phyloP scores from a whole-genome alignment of 140 eudicot genomes.

The Senecio squalidus region DNA sequence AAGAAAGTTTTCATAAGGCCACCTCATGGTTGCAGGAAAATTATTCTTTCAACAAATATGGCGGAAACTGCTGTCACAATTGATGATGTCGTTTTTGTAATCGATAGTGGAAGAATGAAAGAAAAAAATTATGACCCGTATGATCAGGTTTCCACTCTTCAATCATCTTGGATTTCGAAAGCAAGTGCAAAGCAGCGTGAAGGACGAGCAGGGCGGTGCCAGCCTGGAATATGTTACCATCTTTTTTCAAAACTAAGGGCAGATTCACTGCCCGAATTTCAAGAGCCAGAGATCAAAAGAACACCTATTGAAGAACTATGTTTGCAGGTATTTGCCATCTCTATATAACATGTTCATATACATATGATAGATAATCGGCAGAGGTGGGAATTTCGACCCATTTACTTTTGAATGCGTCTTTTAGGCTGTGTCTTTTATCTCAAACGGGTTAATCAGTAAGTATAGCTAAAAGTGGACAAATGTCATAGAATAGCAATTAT shows the following conservation, averaged over 20 bases:
- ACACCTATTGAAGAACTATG: conserved; percentile 96
- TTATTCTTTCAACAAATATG: conserved; percentile 89
- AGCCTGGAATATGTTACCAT: conserved; percentile 90
- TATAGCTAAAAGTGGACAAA: neutral
- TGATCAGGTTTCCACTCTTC: conserved; percentile 86
- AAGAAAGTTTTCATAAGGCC: conserved; percentile 74
- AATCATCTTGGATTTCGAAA: conserved; percentile 87
- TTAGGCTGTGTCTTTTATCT: neutral
- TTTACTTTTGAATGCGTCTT: neutral
- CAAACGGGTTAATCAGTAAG: neutral
- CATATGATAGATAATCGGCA: neutral
- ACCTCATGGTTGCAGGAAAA: conserved; percentile 81
- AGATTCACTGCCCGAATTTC: conserved; percentile 76
- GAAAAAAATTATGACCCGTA: conserved; percentile 94
- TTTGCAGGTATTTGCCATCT: conserved; percentile 57
- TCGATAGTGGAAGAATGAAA: conserved; percentile 93
- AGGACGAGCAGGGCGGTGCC: conserved; percentile 99
- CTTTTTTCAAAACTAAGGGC: conserved; percentile 84
- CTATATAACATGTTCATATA: neutral
- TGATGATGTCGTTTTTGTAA: conserved; percentile 93
- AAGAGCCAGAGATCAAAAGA: conserved; percentile 88
- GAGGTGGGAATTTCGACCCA: neutral
- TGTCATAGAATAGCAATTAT: neutral
- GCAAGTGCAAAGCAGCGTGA: conserved; percentile 97
- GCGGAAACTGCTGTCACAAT: conserved; percentile 96